Conservation (phyloP, 768 basidiomycete species). For the Glaciozyma antarctica region DNA sequence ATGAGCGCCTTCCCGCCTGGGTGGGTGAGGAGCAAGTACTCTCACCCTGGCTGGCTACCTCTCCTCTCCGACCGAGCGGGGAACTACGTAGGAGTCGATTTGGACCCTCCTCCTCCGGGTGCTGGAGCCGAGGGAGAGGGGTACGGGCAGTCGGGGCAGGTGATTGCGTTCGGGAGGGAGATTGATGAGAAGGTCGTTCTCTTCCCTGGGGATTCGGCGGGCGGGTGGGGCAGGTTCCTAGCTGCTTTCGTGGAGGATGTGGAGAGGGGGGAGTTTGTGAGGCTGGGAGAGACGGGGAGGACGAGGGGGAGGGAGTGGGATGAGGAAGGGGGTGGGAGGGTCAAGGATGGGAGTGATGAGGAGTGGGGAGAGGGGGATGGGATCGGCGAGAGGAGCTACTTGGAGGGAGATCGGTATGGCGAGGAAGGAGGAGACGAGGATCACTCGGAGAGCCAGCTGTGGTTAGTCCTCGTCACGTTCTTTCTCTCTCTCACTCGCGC, state of each 20-base stretch:
- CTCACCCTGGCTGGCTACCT: conserved; percentile 92
- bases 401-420: conserved; percentile 65
- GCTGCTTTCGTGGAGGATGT: conserved; percentile 83
- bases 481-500: neutral
- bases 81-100: conserved; percentile 92
- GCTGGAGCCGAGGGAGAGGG: neutral
- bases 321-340: neutral
- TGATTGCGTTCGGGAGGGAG: conserved; percentile 96
- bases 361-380: conserved; percentile 60
- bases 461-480: conserved; percentile 16
- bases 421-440: conserved; percentile 64
- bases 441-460: neutral
- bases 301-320: neutral
- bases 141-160: conserved; percentile 69
- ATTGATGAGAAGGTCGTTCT: conserved; percentile 96
- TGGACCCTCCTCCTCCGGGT: conserved; percentile 53
- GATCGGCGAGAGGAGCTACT: conserved; percentile 77
- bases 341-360: conserved; percentile 51
- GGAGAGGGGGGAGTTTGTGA: conserved; percentile 63
- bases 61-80: conserved; percentile 86
- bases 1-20: conserved; percentile 85
- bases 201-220: conserved; percentile 78
- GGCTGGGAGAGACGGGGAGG: conserved; percentile 14
- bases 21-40: conserved; percentile 83
- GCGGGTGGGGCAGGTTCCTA: conserved; percentile 92